Base-by-base conservation (phyloP, 2,329 filamentous ascomycete species). In the Cladophialophora psammophila region DNA sequence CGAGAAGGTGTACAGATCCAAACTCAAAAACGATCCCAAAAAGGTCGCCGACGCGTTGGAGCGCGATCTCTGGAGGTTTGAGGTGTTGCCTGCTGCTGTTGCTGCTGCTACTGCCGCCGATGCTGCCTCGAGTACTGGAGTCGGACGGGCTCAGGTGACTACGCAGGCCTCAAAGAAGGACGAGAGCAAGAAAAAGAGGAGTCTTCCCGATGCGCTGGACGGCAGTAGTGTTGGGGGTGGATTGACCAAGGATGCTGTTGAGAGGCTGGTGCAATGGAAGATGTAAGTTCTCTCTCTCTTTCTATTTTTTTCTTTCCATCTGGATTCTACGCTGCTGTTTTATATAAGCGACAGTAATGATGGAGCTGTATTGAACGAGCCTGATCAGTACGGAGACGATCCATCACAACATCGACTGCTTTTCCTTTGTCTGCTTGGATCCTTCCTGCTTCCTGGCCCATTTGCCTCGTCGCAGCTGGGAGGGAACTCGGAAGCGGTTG, bases 251-350 rank as follows among this genome's bases (percentile, higher is more conserved):
- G 67, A 71, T 3, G 70, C 67, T n/a, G 54, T 81, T 40, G 71
- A 78, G 56, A 73, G 69, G 57, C 69, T 80, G 59, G 79, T 82
- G 71, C 78, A 80, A 55, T 82, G 80, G 80, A 82, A 82, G 69
- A 73, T 79, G 80, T 82, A 71, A 73, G 77, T 76, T 38, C 26
- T 26, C 26, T 26, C 26, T 26, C 26, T 26, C 26, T 3, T 3
- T 3, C 26, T 26, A 2, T 3, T 3, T 3, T 3, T 26, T 26
- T 26, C 26, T 26, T 26, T 26, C 26, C 26, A 26, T 31, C 15
- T 5, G 31, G 18, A 50, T 20, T 63, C 38, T 18, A 35, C 42
- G 42, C 8, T 58, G 20, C 35, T 38, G 55, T 18, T 26, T 3
- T n/a, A 5, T 9, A 1, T n/a, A 42, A 15, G 1, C 12, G 26